These are phyloP conservation scores for Edaphochlamys debaryana DNA, from an alignment of 139 green algal species.

Conservation along the genomic window DNA sequence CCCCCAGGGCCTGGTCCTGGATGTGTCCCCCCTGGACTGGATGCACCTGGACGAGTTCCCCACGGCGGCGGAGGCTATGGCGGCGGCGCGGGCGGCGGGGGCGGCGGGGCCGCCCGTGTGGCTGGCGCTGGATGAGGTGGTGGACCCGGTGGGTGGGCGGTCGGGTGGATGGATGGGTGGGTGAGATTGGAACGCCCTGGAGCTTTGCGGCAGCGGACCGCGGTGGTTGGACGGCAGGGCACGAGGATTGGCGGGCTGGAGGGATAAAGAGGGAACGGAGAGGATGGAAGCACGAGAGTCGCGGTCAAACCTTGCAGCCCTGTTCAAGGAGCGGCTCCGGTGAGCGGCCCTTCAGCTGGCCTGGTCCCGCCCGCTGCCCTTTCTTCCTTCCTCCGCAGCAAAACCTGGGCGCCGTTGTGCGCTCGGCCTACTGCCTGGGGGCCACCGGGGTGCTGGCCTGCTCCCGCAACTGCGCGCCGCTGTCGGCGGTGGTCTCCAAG, in stretches of 20 bases:
- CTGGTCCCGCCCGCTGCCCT: too few species aligned
- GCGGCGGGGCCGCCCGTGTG: conserved; percentile 69
- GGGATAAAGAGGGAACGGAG: too few species aligned
- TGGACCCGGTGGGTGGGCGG: conserved; percentile 72
- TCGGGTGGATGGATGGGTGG: neutral
- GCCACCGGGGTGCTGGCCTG: conserved; percentile 84
- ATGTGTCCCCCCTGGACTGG: conserved; percentile 76
- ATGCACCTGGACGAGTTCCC: conserved; percentile 68
- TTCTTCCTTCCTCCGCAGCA: conserved; percentile 61
- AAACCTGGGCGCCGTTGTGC: conserved; percentile 93
- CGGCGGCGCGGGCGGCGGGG: conserved; percentile 5
- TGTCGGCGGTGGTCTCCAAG: conserved; percentile 86
- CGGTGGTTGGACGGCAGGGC: too few species aligned
- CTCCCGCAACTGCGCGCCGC: conserved; percentile 85
- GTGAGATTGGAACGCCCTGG: neutral
- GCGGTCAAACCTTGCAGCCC: too few species aligned
- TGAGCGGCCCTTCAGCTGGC: too few species aligned
- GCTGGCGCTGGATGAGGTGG: conserved; percentile 92
- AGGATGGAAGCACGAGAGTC: too few species aligned
- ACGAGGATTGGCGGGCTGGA: too few species aligned
- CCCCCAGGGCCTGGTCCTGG: conserved; percentile 79
- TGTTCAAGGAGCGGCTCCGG: too few species aligned
- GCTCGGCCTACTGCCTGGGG: conserved; percentile 88
- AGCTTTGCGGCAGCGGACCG: neutral
- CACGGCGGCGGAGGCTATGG: neutral